Percentiles rank a stretch among this genome's conserved stretches.
These are phyloP conservation scores for Pseudoscleropodium purum DNA, from an alignment of 225 moss, liverwort and hornwort genomes.

Conservation along the genomic window DNA sequence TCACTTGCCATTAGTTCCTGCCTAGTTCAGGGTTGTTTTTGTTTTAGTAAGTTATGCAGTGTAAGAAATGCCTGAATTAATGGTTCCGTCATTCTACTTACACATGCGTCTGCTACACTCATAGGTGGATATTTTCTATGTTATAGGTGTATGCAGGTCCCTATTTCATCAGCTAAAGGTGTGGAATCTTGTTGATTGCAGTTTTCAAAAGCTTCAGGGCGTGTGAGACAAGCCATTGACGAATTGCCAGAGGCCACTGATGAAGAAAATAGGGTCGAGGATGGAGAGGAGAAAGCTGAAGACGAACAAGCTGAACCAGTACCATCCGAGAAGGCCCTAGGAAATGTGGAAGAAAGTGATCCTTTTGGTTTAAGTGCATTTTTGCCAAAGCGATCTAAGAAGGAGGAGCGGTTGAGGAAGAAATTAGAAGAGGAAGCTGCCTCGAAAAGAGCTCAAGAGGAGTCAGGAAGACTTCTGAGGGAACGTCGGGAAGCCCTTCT, in stretches of 20 bases:
- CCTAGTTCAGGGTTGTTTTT: neutral
- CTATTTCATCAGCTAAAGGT: neutral
- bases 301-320: conserved; percentile 11
- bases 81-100: neutral
- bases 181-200: conserved; percentile 20
- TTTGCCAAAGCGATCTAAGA: conserved; percentile 82
- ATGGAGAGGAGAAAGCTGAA: conserved; percentile 12
- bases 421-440: conserved; percentile 77
- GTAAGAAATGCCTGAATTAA: neutral
- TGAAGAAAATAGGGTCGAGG: conserved; percentile 41
- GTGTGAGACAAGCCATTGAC: conserved; percentile 66
- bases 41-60: neutral
- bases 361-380: conserved; percentile 98
- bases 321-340: conserved; percentile 6
- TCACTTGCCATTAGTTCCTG: neutral
- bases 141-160: neutral
- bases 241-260: conserved; percentile 61
- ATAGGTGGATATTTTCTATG: neutral
- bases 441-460: conserved; percentile 46
- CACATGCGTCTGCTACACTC: neutral
- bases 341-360: conserved; percentile 60
- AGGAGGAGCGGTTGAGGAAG: conserved; percentile 76
- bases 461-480: conserved; percentile 48
- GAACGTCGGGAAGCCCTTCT: conserved; percentile 70
- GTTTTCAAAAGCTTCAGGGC: conserved; percentile 86